A percentile compares a stretch with the other conserved stretches of the same genome.
phyloP scores from a whole-genome alignment of 2,329 filamentous ascomycete species.

The Periconia macrospinosa region DNA sequence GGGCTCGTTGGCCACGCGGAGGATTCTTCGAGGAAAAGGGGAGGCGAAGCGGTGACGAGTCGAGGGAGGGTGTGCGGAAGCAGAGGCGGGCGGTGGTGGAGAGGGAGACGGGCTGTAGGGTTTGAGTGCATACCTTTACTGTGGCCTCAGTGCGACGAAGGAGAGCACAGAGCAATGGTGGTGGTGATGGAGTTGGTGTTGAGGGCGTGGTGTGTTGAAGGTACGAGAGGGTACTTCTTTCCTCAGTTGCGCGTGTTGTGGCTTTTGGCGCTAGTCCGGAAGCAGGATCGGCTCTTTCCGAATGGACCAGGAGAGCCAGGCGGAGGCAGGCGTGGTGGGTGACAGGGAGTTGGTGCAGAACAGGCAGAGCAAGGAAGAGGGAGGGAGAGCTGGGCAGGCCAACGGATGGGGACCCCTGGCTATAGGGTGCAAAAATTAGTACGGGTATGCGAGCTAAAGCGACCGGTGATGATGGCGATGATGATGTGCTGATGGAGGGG shows the following conservation, averaged over 20 bases:
- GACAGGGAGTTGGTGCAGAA: conserved; percentile 4
- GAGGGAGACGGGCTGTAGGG: conserved; percentile 12
- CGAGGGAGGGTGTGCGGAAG: conserved; percentile 12
- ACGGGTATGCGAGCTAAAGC: background rate
- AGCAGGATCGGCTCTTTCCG: conserved; percentile 26
- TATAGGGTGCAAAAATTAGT: background rate
- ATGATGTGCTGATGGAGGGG: background rate
- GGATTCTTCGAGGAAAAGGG: conserved; percentile 31
- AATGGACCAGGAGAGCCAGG: conserved; percentile 9
- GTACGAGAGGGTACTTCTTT: conserved; percentile 40
- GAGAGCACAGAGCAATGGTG: conserved; percentile 25
- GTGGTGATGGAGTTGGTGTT: conserved; percentile 26
- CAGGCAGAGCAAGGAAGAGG: conserved; percentile 2
- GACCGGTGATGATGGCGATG: background rate
- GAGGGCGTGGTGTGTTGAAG: conserved; percentile 32
- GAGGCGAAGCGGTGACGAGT: conserved; percentile 33
- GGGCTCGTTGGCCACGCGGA: conserved; percentile 31
- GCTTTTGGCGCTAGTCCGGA: conserved; percentile 27
- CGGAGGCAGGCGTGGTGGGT: conserved; percentile 5
- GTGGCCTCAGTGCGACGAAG: conserved; percentile 18
- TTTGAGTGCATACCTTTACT: conserved; percentile 36
- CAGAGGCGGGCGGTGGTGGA: conserved; percentile 19
- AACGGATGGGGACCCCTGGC: background rate
- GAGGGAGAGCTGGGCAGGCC: conserved; percentile 17
- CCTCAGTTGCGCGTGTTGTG: conserved; percentile 39